phyloP scores from a whole-genome alignment of 129 eudicot genomes.

The Helianthus tuberosus region DNA sequence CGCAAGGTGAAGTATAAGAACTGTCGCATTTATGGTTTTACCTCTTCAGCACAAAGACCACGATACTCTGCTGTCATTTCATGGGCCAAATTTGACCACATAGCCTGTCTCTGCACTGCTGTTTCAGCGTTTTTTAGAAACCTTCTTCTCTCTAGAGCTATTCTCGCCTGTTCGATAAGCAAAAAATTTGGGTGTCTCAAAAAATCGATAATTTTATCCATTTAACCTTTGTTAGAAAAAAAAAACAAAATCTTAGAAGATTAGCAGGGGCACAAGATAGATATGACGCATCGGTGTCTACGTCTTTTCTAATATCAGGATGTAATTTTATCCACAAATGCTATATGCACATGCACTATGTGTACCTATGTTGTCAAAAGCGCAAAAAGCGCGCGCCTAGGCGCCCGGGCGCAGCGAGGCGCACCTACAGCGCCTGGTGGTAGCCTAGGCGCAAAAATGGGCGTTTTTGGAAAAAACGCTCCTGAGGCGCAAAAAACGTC shows the following conservation, averaged over 20 bases:
- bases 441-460: no score
- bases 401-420: no score
- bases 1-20: conserved; percentile 1
- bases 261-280: neutral
- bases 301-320: conserved; percentile 3
- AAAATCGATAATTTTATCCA: neutral
- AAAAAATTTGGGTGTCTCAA: conserved; percentile 15
- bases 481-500: no score
- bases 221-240: neutral
- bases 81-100: conserved; percentile 99
- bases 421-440: no score
- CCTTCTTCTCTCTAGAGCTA: conserved; percentile 92
- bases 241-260: neutral
- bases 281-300: conserved; percentile 7
- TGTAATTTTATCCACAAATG: conserved; percentile 1
- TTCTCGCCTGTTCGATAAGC: conserved; percentile 72
- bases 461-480: no score
- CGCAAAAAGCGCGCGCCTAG: no score
- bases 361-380: no score
- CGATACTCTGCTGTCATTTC: conserved; percentile 99
- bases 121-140: conserved; percentile 93
- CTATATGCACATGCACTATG: neutral
- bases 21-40: conserved; percentile 22
- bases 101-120: conserved; percentile 96
- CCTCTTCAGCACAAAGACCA: conserved; percentile 99